phyloP scores from a whole-genome alignment of 2,329 filamentous ascomycete genomes.

The Kalaharituber pfeilii region DNA sequence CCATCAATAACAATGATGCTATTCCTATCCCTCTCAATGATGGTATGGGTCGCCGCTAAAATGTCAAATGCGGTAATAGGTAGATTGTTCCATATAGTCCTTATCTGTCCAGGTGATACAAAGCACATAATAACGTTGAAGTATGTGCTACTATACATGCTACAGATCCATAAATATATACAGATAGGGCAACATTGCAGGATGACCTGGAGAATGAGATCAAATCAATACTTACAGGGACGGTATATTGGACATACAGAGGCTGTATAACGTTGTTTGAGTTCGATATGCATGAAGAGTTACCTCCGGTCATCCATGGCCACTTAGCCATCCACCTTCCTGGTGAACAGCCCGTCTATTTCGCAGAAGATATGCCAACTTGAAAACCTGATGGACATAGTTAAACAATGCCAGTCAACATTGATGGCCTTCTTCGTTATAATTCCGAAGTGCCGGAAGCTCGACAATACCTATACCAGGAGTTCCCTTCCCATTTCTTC shows the following conservation, averaged over 20 bases:
- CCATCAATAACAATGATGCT: background rate
- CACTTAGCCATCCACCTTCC: background rate
- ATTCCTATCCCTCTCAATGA: background rate
- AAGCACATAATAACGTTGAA: constrained; percentile 4
- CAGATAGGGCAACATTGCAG: constrained; percentile 4
- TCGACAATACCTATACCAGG: background rate
- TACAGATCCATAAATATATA: constrained; percentile 7
- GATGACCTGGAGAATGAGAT: background rate
- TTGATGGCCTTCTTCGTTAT: background rate
- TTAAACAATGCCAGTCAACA: background rate
- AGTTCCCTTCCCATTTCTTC: background rate
- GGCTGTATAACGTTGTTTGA: background rate
- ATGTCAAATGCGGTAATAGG: background rate
- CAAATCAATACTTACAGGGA: background rate
- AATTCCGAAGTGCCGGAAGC: background rate
- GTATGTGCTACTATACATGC: constrained; percentile 4
- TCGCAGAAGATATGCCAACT: background rate
- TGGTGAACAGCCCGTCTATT: background rate
- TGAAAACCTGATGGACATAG: background rate
- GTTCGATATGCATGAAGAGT: background rate
- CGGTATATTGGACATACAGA: background rate
- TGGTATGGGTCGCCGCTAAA: background rate
- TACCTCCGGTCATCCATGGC: background rate
- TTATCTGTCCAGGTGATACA: constrained; percentile 1
- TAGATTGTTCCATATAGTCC: constrained; percentile 5